Evolutionary conservation across 108 stramenopile species (phyloP).

Genomic region (Discostella stelligeroides): DNA sequence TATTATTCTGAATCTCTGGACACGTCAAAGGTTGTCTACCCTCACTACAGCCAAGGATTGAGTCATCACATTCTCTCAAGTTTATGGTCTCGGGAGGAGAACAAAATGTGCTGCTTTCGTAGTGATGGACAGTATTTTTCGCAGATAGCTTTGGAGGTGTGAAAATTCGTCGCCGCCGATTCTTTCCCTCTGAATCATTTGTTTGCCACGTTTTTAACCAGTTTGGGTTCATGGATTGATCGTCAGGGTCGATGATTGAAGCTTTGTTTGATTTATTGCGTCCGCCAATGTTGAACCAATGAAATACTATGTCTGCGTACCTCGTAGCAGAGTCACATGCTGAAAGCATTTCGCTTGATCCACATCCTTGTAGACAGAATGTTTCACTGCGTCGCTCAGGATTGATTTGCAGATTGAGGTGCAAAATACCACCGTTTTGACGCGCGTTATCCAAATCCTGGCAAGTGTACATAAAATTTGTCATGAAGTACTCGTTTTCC

Average conservation of each 20-base stretch:
- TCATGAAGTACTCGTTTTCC: constrained; percentile 28
- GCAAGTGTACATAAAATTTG: constrained; percentile 38
- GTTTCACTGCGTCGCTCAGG: constrained; percentile 17
- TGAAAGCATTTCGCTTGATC: constrained; percentile 10
- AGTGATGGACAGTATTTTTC: not conserved
- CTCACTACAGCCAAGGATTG: not conserved
- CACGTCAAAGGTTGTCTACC: not conserved
- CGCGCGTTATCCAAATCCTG: constrained; percentile 5
- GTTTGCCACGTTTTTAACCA: constrained; percentile 24
- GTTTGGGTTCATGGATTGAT: constrained; percentile 16
- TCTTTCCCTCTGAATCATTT: constrained; percentile 3
- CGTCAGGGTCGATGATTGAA: constrained; percentile 14
- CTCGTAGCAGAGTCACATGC: constrained; percentile 30
- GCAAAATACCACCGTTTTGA: not conserved
- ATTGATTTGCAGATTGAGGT: constrained; percentile 41
- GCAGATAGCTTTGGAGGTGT: constrained; percentile 31
- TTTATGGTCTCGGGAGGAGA: not conserved
- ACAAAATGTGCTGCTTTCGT: not conserved
- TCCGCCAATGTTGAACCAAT: constrained; percentile 19
- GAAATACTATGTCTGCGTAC: constrained; percentile 22
- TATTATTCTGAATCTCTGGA: not conserved
- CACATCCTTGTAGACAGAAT: constrained; percentile 30
- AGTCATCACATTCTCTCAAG: constrained; percentile 3
- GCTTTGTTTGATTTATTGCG: not conserved
- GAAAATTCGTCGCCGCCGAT: constrained; percentile 17